Evolutionary conservation across 2,329 filamentous ascomycete genomes (phyloP), one percentile per base, ranked within the genome.

Genomic region (Hypoxylon sp.): DNA sequence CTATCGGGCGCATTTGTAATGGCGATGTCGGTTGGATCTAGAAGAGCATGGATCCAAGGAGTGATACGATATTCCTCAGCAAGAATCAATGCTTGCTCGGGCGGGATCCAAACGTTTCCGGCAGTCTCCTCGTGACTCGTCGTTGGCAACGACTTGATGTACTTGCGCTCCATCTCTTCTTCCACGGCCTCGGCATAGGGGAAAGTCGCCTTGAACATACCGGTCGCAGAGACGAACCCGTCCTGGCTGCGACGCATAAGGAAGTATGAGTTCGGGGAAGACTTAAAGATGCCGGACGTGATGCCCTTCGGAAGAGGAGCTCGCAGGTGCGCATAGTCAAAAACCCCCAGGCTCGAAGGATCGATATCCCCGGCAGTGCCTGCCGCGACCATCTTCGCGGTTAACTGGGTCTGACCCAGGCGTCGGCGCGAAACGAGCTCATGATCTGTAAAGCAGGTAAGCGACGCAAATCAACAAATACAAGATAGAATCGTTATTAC

Each of bases 271-370:
- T 93, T 93, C 4, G 96, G 95, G 78, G 90, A 90, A 66, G 90
- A 91, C 76, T 93, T 91, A 84, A 98, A 98, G 76, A 99, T 97
- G 77, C 96, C 96, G 5, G 94, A 97, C 29, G 90, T 89, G 73
- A 98, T 91, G 71, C 96, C 94, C 81, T 94, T 96, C 54, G 96
- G 96, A 51, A 99, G 84, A 13, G 96, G 95, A 67, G 94, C 95
- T 77, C 95, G 92, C 54, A 99, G 86, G 79, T 99, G 96, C 72
- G 94, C 95, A 80, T 99, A 99, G 81, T 98, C 96, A 79, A 99
- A 97, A 51, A 91, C 89, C 56, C 93, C 93, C 67, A 96, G 85
- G 73, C 91, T 90, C 72, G 91, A 86, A 51, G 89, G 85, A 78
- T 93, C 93, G 62, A 90, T 88, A 70, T 93, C 91, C 79, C 90